A percentile compares a stretch with the other conserved stretches of the same genome.
phyloP scores from a whole-genome alignment of 2,329 filamentous ascomycete genomes.

The Colletotrichum aenigma region DNA sequence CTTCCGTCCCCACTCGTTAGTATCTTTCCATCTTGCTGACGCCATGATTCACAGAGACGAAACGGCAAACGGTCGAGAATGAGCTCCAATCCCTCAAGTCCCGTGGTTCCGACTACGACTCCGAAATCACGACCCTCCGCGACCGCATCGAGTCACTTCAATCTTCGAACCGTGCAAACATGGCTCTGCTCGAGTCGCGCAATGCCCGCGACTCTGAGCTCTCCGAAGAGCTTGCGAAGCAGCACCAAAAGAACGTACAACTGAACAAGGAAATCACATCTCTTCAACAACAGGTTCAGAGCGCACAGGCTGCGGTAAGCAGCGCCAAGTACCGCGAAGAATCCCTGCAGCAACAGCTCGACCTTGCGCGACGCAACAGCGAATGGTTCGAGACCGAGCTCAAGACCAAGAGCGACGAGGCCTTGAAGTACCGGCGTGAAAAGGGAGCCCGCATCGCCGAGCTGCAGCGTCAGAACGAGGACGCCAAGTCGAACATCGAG shows the following conservation, averaged over 20 bases:
- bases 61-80: conserved; percentile 76
- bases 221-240: conserved; percentile 82
- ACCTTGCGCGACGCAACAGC: conserved; percentile 84
- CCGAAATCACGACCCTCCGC: conserved; percentile 77
- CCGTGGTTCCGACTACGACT: conserved; percentile 74
- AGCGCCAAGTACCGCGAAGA: conserved; percentile 91
- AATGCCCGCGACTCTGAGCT: conserved; percentile 85
- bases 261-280: conserved; percentile 81
- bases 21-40: neutral
- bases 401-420: conserved; percentile 86
- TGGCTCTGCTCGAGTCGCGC: conserved; percentile 89
- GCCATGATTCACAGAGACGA: conserved; percentile 64
- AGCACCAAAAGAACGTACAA: conserved; percentile 87
- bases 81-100: conserved; percentile 82
- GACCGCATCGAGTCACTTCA: conserved; percentile 87
- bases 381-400: conserved; percentile 94
- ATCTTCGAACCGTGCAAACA: conserved; percentile 87
- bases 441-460: conserved; percentile 89
- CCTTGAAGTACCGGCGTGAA: conserved; percentile 90
- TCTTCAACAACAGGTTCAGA: conserved; percentile 84
- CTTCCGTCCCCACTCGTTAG: neutral
- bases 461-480: conserved; percentile 87
- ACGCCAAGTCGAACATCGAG: conserved; percentile 78
- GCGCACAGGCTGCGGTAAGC: conserved; percentile 78
- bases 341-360: conserved; percentile 86